Evolutionary conservation across 306 rosid species (phyloP), one percentile per base, ranked within the genome.

Genomic region (Alnus rubra): DNA sequence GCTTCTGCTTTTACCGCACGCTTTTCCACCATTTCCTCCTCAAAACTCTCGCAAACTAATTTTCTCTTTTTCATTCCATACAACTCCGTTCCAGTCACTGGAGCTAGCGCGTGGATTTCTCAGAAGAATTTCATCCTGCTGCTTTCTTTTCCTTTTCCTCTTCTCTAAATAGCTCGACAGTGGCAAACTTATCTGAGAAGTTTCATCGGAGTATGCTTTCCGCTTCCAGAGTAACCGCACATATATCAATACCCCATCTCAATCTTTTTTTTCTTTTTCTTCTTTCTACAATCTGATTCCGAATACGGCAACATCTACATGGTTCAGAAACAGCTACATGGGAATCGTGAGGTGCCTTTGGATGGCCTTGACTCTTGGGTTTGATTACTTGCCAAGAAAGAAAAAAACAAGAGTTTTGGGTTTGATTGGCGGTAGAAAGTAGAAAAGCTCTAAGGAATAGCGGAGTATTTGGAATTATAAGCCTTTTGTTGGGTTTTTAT

Each of bases 1-100:
- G 72, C 4, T 67, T 67, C 72, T 44, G 49, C 72, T 67, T 18
- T 67, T 39, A 42, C 72, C 50, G 51, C 51, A 18, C 72, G 51
- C 33, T 74, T 74, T 45, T 68, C 75, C 76, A 80, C 76, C 47
- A 35, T 74, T 67, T 54, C 60, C 79, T 68, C 76, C 76, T 33
- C 53, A 68, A 56, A 74, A 75, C 76, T 74, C 76, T 74, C 76
- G 42, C 7, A 3, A 12, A 28, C 30, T 18, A 12, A 15, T 73
- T 15, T 9, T 2, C 31, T 33, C 52, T 16, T 52, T 37, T 42
- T 16, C 58, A 19, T 28, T 8, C 45, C 45, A 44, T 35, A 4
- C 7, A 49, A 9, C 50, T 3, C 71, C 71, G 9, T 7, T 39
- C 23, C 13, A n/a, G 48, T 67, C 71, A 67, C 71, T 39, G 50